These are phyloP conservation scores for Amaranthus cruentus DNA, from an alignment of 148 eudicot species.

Conservation along the genomic window DNA sequence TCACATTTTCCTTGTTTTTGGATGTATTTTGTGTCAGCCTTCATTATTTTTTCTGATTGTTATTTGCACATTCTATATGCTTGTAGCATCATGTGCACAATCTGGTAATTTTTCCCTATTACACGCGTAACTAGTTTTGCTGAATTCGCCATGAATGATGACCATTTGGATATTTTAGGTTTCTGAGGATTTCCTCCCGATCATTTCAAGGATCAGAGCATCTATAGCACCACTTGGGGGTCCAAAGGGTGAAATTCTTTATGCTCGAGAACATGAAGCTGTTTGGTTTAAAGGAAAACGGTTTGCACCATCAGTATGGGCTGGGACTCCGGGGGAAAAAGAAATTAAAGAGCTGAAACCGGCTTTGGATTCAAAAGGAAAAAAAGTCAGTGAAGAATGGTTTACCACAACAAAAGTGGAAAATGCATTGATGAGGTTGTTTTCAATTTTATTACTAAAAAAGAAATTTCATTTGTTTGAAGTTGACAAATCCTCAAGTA, in stretches of 20 bases:
- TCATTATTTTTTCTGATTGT: background rate
- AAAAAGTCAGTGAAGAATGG: slow-evolving; percentile 96
- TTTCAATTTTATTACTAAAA: slow-evolving; percentile 10
- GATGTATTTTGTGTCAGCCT: background rate
- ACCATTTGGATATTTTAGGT: slow-evolving; percentile 39
- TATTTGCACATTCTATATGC: background rate
- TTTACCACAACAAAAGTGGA: slow-evolving; percentile 89
- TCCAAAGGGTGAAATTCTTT: slow-evolving; percentile 87
- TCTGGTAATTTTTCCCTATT: background rate
- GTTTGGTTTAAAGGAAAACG: slow-evolving; percentile 98
- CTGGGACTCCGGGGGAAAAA: slow-evolving; percentile 80
- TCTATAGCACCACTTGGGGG: slow-evolving; percentile 67
- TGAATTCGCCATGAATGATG: background rate
- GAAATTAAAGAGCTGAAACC: slow-evolving; percentile 81
- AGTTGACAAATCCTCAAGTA: background rate
- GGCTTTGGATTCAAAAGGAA: slow-evolving; percentile 90
- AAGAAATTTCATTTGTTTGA: background rate
- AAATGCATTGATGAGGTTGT: slow-evolving; percentile 70
- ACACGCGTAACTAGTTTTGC: background rate
- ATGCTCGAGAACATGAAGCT: slow-evolving; percentile 91
- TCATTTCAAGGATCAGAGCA: slow-evolving; percentile 81
- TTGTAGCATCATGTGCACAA: background rate
- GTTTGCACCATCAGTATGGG: slow-evolving; percentile 81
- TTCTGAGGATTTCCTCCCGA: slow-evolving; percentile 82
- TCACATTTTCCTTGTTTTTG: background rate